Conservation (phyloP, 257 asterid species). For the Osmanthus fragrans region DNA sequence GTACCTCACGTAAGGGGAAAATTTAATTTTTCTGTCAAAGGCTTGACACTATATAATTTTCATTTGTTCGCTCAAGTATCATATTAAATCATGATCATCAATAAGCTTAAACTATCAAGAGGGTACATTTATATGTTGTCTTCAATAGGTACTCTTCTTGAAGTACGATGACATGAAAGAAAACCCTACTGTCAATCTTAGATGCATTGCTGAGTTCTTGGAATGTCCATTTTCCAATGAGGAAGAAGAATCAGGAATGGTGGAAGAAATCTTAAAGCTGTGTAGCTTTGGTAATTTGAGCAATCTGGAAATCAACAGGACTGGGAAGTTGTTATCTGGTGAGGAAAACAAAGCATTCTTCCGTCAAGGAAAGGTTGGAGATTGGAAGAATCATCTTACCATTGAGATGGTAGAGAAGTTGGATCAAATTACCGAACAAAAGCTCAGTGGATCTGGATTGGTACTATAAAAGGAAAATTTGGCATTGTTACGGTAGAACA, state of each 20-base stretch:
- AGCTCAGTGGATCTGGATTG: slow-evolving; percentile 8
- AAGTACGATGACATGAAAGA: slow-evolving; percentile 6
- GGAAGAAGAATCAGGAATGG: background rate
- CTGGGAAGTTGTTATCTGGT: background rate
- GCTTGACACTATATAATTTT: too few relatives aligned
- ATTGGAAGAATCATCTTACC: background rate
- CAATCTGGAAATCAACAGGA: slow-evolving; percentile 7
- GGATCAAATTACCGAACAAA: background rate
- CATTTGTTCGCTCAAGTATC: too few relatives aligned
- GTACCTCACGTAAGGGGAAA: too few relatives aligned
- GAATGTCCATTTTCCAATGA: background rate
- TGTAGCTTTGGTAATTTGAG: slow-evolving; percentile 1
- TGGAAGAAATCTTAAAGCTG: background rate
- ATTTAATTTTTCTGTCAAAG: too few relatives aligned
- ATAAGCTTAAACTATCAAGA: too few relatives aligned
- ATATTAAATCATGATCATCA: too few relatives aligned
- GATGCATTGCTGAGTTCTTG: background rate
- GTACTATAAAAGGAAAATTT: background rate
- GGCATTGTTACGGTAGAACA: too few relatives aligned
- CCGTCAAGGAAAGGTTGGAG: background rate
- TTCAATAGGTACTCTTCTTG: background rate
- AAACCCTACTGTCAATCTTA: background rate
- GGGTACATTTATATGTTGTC: too few relatives aligned
- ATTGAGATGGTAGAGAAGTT: background rate
- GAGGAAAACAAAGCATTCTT: background rate